These are phyloP conservation scores for Desmodesmus armatus DNA, from an alignment of 139 green algal genomes.

Conservation along the genomic window DNA sequence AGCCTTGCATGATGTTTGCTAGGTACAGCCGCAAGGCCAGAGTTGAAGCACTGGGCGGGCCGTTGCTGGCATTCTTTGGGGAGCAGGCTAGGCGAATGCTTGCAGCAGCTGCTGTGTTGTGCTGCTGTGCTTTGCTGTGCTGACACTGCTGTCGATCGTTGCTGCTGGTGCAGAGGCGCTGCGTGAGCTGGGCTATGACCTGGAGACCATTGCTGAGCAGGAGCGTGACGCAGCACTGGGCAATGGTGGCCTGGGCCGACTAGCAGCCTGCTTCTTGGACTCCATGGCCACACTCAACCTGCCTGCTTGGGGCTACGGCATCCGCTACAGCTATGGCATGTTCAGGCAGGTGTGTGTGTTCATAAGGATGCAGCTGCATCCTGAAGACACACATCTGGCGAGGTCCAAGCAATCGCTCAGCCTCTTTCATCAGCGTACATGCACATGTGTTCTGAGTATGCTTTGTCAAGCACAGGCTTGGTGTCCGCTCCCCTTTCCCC, in stretches of 20 bases:
- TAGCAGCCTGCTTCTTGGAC: constrained; percentile 99
- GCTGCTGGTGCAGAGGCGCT: constrained; percentile 68
- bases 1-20: too few relatives aligned
- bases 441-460: neutral
- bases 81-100: neutral
- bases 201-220: constrained; percentile 74
- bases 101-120: neutral
- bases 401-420: neutral
- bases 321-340: constrained; percentile 99
- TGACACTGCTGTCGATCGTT: neutral
- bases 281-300: constrained; percentile 98
- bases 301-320: constrained; percentile 98
- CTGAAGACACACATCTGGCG: too few relatives aligned
- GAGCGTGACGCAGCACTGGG: constrained; percentile 88
- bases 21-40: too few relatives aligned
- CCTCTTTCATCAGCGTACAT: neutral
- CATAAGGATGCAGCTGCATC: neutral
- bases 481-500: neutral
- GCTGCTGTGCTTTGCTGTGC: neutral
- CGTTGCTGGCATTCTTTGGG: neutral
- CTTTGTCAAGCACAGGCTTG: too few relatives aligned
- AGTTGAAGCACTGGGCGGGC: too few relatives aligned
- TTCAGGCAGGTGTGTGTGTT: constrained; percentile 93
- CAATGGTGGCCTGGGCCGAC: constrained; percentile 97
- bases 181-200: constrained; percentile 60